Evolutionary conservation across 495 filamentous ascomycete genomes (phyloP), one percentile per base, ranked within the genome.

Genomic region (Mytilinidion resinicola): DNA sequence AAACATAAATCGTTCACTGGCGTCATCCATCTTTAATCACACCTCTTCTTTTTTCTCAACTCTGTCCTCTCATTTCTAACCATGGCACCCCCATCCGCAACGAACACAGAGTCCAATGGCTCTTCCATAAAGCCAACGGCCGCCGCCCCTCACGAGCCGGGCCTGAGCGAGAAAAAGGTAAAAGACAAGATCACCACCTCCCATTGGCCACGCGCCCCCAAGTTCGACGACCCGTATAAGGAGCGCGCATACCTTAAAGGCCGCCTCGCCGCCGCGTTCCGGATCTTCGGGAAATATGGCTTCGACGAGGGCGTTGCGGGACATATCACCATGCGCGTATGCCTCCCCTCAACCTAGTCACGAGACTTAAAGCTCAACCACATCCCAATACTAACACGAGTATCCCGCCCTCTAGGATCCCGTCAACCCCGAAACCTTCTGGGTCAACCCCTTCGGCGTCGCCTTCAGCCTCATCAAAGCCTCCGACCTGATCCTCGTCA

Each of bases 391-490:
- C 25, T 4, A 59, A 48, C 25, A 30, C 6, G 6, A 30, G 25
- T 2, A 30, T 6, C 6, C 6, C 25, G 36, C 8, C 3, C 46
- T 21, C 53, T 55, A 77, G 71, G 87, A 89, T 65, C 86, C 87
- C 9, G 79, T 89, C 11, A 82, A 88, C 37, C 82, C 84, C 0
- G 65, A 68, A 7, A 81, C 78, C 3, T 90, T 90, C 75, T 90
- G 86, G 88, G 87, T 91, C 19, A 91, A 91, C 59, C 88, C 88
- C 0, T 87, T 90, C 63, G 87, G 88, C 34, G 77, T 83, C 9
- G 78, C 84, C 0, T 91, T 89, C 71, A 81, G 79, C 19, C 69
- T 84, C 54, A 86, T 91, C 50, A 87, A 81, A 54, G 78, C 78
- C 33, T 84, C 80, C 9, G 86, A 90, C 65, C 76, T 92, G 33